Evolutionary conservation across 164 flowering plant species (phyloP).

Genomic region (Euptelea pleiosperma): DNA sequence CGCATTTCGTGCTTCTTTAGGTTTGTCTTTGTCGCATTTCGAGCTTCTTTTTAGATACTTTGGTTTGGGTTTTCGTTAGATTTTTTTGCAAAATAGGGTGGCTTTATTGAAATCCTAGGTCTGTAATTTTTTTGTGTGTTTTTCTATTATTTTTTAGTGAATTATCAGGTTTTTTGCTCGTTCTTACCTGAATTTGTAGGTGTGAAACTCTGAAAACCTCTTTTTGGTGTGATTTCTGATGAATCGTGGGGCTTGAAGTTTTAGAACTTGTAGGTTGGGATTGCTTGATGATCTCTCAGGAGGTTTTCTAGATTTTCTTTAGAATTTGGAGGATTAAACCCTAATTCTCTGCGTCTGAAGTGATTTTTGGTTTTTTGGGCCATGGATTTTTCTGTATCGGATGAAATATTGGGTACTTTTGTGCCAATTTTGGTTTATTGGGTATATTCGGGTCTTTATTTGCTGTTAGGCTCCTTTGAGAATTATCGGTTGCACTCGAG

Average conservation of each 20-base stretch:
- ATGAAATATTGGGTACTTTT: slow-evolving; percentile 72
- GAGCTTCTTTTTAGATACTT: too few species aligned
- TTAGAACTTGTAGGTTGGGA: not conserved
- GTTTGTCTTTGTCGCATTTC: too few species aligned
- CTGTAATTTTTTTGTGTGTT: not conserved
- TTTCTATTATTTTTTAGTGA: not conserved
- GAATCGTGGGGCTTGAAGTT: not conserved
- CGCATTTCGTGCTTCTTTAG: too few species aligned
- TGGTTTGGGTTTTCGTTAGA: too few species aligned
- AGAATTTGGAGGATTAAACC: slow-evolving; percentile 5
- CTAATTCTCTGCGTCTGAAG: not conserved
- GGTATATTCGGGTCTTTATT: slow-evolving; percentile 79
- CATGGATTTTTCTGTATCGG: slow-evolving; percentile 60
- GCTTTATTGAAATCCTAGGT: too few species aligned
- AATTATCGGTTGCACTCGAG: slow-evolving; percentile 72
- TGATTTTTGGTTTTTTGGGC: not conserved
- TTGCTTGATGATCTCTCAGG: not conserved
- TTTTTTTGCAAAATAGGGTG: too few species aligned
- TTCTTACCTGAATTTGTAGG: too few species aligned
- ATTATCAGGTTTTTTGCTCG: not conserved
- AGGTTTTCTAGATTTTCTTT: not conserved
- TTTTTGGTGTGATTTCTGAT: not conserved
- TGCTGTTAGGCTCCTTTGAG: slow-evolving; percentile 52
- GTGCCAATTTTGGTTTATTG: slow-evolving; percentile 82
- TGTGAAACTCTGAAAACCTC: not conserved